A percentile compares a stretch with the other conserved stretches of the same genome.
These are phyloP conservation scores for Arachis hypogaea DNA, from an alignment of 306 rosid genomes.

Conservation along the genomic window DNA sequence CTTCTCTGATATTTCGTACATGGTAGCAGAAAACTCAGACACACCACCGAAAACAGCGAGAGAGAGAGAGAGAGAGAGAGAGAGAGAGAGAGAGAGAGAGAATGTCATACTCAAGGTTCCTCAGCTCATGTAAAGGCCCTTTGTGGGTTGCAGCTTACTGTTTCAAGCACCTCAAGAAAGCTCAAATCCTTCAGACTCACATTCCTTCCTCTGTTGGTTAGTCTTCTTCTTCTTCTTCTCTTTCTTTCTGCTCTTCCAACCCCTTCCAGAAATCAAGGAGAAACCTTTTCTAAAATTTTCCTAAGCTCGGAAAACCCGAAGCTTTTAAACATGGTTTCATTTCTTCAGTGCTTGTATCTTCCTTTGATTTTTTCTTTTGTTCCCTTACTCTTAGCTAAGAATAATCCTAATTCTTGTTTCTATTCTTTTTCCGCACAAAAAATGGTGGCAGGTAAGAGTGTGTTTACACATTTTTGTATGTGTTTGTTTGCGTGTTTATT, in stretches of 20 bases:
- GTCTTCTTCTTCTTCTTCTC: constrained; percentile 31
- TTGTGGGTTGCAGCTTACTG: constrained; percentile 79
- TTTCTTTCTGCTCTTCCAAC: background rate
- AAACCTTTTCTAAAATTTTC: background rate
- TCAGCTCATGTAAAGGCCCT: constrained; percentile 52
- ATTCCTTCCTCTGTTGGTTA: constrained; percentile 70
- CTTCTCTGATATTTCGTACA: no score
- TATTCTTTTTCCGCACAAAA: background rate
- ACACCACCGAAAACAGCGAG: background rate
- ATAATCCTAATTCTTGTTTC: background rate
- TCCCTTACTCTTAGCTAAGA: constrained; percentile 1
- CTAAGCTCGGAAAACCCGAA: background rate
- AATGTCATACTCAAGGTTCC: constrained; percentile 56
- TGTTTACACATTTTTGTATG: constrained; percentile 1
- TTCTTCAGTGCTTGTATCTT: constrained; percentile 3
- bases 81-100: background rate
- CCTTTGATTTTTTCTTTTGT: background rate
- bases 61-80: no score
- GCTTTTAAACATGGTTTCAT: constrained; percentile 8
- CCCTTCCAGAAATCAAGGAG: constrained; percentile 7
- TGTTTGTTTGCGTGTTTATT: background rate
- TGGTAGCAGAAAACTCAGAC: no score
- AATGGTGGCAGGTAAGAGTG: constrained; percentile 1
- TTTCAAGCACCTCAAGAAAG: constrained; percentile 71
- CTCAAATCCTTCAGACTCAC: constrained; percentile 62